Percentiles rank a stretch among this genome's conserved stretches.
Conservation (phyloP, 192 early-diverging fungal genomes). For the Linnemannia schmuckeri region DNA sequence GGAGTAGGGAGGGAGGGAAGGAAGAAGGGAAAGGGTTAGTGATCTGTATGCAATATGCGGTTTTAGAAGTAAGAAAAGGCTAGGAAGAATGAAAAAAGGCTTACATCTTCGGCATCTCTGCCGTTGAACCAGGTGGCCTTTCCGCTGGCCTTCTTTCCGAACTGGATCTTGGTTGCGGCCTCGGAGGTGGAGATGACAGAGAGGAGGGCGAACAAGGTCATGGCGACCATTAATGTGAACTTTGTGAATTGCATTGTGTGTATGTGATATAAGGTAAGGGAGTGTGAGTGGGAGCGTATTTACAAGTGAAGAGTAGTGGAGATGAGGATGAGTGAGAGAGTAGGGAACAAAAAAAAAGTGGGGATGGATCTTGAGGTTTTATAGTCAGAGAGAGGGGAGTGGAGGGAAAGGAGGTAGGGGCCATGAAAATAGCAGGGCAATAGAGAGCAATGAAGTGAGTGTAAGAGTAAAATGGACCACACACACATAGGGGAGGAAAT, state of each 20-base stretch:
- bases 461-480: background rate
- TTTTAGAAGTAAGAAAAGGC: background rate
- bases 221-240: constrained; percentile 1
- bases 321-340: background rate
- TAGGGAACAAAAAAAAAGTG: background rate
- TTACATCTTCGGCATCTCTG: constrained; percentile 32
- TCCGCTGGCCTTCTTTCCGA: constrained; percentile 17
- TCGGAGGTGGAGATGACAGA: constrained; percentile 19
- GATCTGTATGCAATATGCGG: background rate
- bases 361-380: background rate
- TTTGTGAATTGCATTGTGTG: constrained; percentile 23
- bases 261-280: background rate
- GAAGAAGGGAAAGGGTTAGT: background rate
- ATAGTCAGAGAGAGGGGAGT: background rate
- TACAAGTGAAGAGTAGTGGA: background rate
- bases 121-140: constrained; percentile 50
- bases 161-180: constrained; percentile 6
- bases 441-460: background rate
- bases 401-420: background rate
- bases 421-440: background rate
- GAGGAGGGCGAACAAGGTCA: constrained; percentile 14
- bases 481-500: background rate
- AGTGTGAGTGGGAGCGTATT: background rate
- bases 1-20: background rate
- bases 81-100: background rate